A percentile compares a stretch with the other conserved stretches of the same genome.
phyloP scores from a whole-genome alignment of 768 basidiomycete genomes.

The Vararia minispora region DNA sequence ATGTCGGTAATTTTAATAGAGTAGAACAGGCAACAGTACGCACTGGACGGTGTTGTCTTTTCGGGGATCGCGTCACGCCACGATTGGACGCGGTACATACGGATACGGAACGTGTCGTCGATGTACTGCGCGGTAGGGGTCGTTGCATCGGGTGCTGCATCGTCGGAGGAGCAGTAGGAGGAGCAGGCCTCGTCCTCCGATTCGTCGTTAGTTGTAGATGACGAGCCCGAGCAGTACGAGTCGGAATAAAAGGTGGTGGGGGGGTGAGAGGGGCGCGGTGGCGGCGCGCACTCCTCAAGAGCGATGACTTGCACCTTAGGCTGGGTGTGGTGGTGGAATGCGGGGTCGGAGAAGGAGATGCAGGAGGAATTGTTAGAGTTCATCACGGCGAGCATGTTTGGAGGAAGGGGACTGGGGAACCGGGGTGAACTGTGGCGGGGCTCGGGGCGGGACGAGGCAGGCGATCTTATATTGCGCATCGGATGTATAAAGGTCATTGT shows the following conservation, averaged over 20 bases:
- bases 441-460: conserved; percentile 14
- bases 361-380: conserved; percentile 13
- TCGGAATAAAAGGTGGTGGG: conserved; percentile 27
- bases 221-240: conserved; percentile 19
- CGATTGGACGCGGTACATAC: conserved; percentile 56
- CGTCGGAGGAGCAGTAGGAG: conserved; percentile 66
- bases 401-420: conserved; percentile 21
- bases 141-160: conserved; percentile 15
- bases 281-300: conserved; percentile 57
- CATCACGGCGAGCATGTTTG: conserved; percentile 16
- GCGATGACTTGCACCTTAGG: conserved; percentile 57
- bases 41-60: conserved; percentile 20
- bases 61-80: conserved; percentile 53
- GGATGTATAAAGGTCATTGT: too few species aligned
- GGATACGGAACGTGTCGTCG: conserved; percentile 40
- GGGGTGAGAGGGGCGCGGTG: conserved; percentile 31
- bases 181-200: conserved; percentile 33
- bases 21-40: not conserved
- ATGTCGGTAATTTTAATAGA: too few species aligned
- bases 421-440: conserved; percentile 15
- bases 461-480: conserved; percentile 16
- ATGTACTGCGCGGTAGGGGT: conserved; percentile 20
- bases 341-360: conserved; percentile 34
- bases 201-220: conserved; percentile 23
- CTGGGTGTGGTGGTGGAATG: too few species aligned